phyloP scores from a whole-genome alignment of 495 filamentous ascomycete species.

The Cenococcum geophilum region DNA sequence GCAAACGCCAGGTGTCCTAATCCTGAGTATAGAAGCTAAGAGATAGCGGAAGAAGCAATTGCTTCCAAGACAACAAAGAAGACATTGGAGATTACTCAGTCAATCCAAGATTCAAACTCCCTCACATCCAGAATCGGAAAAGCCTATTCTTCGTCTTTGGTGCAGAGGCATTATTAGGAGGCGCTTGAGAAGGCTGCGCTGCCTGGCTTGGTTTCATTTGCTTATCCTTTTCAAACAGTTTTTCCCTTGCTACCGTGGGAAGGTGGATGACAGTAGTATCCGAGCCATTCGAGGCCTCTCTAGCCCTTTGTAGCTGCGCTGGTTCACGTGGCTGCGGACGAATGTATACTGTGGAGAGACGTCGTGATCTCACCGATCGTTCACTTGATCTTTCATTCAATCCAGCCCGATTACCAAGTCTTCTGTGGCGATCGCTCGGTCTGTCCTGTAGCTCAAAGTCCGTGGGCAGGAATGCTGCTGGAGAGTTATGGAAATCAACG shows the following conservation, averaged over 20 bases:
- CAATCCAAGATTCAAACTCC: constrained; percentile 7
- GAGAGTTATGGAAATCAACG: constrained; percentile 36
- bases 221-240: constrained; percentile 1
- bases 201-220: not conserved
- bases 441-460: constrained; percentile 37
- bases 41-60: not conserved
- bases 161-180: not conserved
- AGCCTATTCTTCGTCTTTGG: constrained; percentile 25
- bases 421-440: constrained; percentile 15
- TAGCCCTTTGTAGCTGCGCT: not conserved
- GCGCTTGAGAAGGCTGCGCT: not conserved
- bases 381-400: constrained; percentile 13
- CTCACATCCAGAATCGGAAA: constrained; percentile 27
- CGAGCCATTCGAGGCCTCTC: constrained; percentile 6
- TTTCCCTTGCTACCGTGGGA: not conserved
- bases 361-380: constrained; percentile 14
- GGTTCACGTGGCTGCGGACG: constrained; percentile 19
- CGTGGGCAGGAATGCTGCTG: constrained; percentile 37
- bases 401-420: constrained; percentile 28
- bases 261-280: constrained; percentile 7
- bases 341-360: constrained; percentile 19
- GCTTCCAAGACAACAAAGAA: not conserved
- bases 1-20: constrained; percentile 1
- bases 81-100: not conserved
- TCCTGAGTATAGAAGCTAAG: too few species aligned